Base-by-base conservation (phyloP, 2,329 filamentous ascomycete genomes). In the Botrytis medusae region DNA sequence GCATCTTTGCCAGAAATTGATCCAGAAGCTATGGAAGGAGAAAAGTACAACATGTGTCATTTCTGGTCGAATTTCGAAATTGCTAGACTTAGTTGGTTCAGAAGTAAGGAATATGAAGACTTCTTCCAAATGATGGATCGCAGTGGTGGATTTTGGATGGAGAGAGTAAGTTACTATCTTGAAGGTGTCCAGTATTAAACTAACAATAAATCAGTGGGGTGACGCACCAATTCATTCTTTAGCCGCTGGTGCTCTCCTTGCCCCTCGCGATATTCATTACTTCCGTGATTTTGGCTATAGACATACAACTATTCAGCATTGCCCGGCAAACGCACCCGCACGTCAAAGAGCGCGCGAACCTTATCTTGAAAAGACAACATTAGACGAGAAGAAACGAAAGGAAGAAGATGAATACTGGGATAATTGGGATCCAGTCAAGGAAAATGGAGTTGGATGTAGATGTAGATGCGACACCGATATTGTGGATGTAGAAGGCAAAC, bases 61-160 rank as follows among this genome's bases (percentile, higher is more conserved):
- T 99, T 98, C 86, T 99, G 96, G 96, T 97, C 94, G 83, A 99
- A 99, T 83, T 99, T 99, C 78, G 96, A 99, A 83, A 99, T 99
- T 84, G 96, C 96, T 22, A 90, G 91, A 74, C 88, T 99, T 75
- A 92, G 93, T 84, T 99, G 94, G 90, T 98, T 98, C 88, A 90
- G 96, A 78, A 98, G 95, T 86, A 95, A 97, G 84, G 93, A 94
- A 81, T 99, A 99, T 82, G 92, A 97, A 79, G 96, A 98, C 77
- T 99, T 99, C 83, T 99, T 99, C 83, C 87, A 98, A 80, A 97
- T 97, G 92, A 98, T 99, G 95, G 96, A 99, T 82, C 91, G 91
- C 76, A 98, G 95, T 81, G 96, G 96, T 77, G 96, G 96, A 65
- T 99, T 99, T 84, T 99, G 96, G 96, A 98, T 97, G 91, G 96